Evolutionary conservation across 2,329 filamentous ascomycete genomes (phyloP), one percentile per base, ranked within the genome.

Genomic region (Nemania sp.): DNA sequence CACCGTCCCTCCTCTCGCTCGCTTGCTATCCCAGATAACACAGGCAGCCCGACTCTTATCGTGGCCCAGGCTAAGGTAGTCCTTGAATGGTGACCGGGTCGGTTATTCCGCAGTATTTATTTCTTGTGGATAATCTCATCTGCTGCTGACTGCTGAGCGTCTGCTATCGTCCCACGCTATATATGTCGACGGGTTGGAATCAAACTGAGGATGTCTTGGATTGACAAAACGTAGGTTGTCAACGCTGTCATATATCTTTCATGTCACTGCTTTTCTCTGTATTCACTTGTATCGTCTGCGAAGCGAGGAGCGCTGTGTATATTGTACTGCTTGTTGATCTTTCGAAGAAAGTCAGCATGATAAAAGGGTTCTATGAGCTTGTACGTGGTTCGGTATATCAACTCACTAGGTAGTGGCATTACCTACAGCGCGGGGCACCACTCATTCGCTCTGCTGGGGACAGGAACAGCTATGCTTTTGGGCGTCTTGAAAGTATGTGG

Each of bases 271-370:
- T 45, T 39, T 42, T 17, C 43, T 60, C 15, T 13, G 15, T 52
- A 45, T 34, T 50, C n/a, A 18, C 29, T 55, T 20, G 21, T 25
- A 42, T 45, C 42, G 42, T 12, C 39, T 25, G 35, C 42, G 21
- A 35, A 34, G 37, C 29, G 18, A 51, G 21, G 32, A 21, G n/a
- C 43, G 15, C 9, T 12, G 29, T 18, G 40, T 35, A 21, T 18
- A 11, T 17, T 47, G 32, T 10, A 35, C 21, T 51, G 48, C 20
- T 25, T 5, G 11, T 42, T 34, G 39, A 35, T 5, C 29, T n/a
- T 43, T 57, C 21, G 5, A 37, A 25, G 21, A 43, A 17, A 50
- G 39, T 57, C 20, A 57, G 57, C 15, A 34, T 60, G 18, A 17
- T 45, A 21, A 17, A 32, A 50, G 34, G 25, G 7, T 29, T 29